These are phyloP conservation scores for Taphrina communis DNA, from an alignment of 1,139 yeast species.

Conservation along the genomic window DNA sequence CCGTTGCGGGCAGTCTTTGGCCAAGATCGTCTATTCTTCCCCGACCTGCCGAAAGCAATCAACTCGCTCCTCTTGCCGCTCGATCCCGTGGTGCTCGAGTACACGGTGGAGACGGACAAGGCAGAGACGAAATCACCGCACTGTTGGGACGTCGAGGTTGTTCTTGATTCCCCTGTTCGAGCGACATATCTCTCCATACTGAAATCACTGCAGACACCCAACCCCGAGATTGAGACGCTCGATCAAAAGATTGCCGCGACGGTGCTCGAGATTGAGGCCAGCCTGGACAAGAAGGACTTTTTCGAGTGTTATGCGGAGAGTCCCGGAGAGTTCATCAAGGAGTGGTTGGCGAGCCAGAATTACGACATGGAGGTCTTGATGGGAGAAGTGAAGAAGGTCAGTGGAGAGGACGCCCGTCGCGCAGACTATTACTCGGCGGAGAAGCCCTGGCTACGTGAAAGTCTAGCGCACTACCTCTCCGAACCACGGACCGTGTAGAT, in stretches of 20 bases:
- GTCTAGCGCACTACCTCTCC: slow-evolving; percentile 46
- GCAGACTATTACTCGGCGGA: slow-evolving; percentile 45
- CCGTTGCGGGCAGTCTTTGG: slow-evolving; percentile 65
- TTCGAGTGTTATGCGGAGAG: slow-evolving; percentile 73
- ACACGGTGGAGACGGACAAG: slow-evolving; percentile 73
- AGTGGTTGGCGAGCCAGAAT: slow-evolving; percentile 76
- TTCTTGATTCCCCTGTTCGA: slow-evolving; percentile 63
- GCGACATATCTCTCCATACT: slow-evolving; percentile 51
- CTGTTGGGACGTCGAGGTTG: slow-evolving; percentile 67
- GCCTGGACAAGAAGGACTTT: slow-evolving; percentile 70
- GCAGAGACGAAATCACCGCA: neutral
- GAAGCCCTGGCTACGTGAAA: slow-evolving; percentile 47
- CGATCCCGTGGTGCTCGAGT: slow-evolving; percentile 77
- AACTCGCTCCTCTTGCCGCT: slow-evolving; percentile 71
- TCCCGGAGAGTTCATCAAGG: slow-evolving; percentile 75
- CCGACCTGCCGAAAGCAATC: slow-evolving; percentile 74
- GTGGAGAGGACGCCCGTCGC: slow-evolving; percentile 83
- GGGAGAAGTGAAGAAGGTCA: slow-evolving; percentile 73
- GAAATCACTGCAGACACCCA: slow-evolving; percentile 53
- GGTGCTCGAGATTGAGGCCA: slow-evolving; percentile 68
- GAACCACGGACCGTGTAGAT: slow-evolving; percentile 22
- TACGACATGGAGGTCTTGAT: slow-evolving; percentile 75
- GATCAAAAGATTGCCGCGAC: slow-evolving; percentile 68
- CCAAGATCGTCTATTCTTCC: slow-evolving; percentile 61
- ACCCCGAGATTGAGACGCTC: slow-evolving; percentile 60